phyloP scores from a whole-genome alignment of 768 basidiomycete species.

The Podaxis sp. region DNA sequence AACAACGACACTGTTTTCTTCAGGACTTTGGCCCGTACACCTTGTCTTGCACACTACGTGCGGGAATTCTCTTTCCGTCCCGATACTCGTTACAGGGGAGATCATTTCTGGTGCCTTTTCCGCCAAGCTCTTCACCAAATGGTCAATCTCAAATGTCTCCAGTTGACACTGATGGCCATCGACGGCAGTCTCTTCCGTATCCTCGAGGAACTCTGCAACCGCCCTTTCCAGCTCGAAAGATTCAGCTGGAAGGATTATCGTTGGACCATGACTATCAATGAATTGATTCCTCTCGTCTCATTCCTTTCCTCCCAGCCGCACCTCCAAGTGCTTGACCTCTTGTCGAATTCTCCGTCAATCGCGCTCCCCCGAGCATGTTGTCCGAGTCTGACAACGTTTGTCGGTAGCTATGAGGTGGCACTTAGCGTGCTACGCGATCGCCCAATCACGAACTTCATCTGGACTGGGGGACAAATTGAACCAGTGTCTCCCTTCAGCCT shows the following conservation, averaged over 20 bases:
- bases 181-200: not conserved
- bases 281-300: not conserved
- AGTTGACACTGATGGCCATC: not conserved
- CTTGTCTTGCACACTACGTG: not conserved
- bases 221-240: not conserved
- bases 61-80: not conserved
- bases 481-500: not conserved
- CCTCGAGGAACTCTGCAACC: not conserved
- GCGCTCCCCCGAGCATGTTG: not conserved
- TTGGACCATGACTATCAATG: not conserved
- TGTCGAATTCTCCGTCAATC: not conserved
- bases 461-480: not conserved
- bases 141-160: not conserved
- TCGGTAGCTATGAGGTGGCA: not conserved
- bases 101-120: not conserved
- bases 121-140: not conserved
- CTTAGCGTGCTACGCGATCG: not conserved
- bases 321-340: slow-evolving; percentile 6
- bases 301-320: slow-evolving; percentile 7
- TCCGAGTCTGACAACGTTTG: slow-evolving; percentile 5
- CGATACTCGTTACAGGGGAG: not conserved
- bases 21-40: not conserved
- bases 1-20: not conserved
- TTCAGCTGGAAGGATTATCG: slow-evolving; percentile 9
- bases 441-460: slow-evolving; percentile 5